Percentiles rank a stretch among this genome's conserved stretches.
Evolutionary conservation across 1,139 yeast genomes (phyloP).

Genomic region (Debaryomyces psychrophilus): DNA sequence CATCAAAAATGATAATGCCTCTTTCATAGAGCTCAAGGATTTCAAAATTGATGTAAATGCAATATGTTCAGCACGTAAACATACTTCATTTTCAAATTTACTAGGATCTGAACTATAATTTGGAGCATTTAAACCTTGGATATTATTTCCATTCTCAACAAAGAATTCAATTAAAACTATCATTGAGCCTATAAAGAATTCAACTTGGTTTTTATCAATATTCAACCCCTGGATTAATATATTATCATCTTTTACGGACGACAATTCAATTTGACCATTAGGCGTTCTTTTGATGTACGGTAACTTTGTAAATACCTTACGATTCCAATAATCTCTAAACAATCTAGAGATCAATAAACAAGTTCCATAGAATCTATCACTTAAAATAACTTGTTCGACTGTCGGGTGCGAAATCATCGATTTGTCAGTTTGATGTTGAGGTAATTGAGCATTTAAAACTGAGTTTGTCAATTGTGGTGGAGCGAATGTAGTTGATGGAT

Average conservation of each 20-base stretch:
- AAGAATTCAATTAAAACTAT: slow-evolving; percentile 63
- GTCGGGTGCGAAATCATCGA: slow-evolving; percentile 32
- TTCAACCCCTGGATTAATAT: slow-evolving; percentile 48
- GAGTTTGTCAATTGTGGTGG: slow-evolving; percentile 7
- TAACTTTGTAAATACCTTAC: slow-evolving; percentile 60
- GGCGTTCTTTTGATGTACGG: slow-evolving; percentile 48
- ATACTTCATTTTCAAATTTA: slow-evolving; percentile 60
- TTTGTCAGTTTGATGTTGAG: slow-evolving; percentile 16
- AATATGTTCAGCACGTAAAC: slow-evolving; percentile 88
- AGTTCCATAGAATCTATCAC: slow-evolving; percentile 93
- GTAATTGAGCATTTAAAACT: slow-evolving; percentile 12
- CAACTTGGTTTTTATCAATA: slow-evolving; percentile 58
- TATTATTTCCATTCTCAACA: slow-evolving; percentile 57
- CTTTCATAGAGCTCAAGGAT: slow-evolving; percentile 78
- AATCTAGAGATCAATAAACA: slow-evolving; percentile 77
- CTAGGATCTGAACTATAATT: slow-evolving; percentile 51
- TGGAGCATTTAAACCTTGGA: slow-evolving; percentile 64
- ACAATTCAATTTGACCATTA: slow-evolving; percentile 40
- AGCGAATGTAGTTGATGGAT: slow-evolving; percentile 5
- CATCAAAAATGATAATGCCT: slow-evolving; percentile 84
- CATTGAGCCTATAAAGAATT: slow-evolving; percentile 68
- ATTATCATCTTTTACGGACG: slow-evolving; percentile 51
- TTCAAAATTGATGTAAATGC: slow-evolving; percentile 81
- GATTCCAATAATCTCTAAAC: slow-evolving; percentile 77
- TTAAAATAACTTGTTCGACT: slow-evolving; percentile 76